Percentiles rank a stretch among this genome's conserved stretches.
Evolutionary conservation across 106 monocot genomes (phyloP).

Genomic region (Phalaenopsis equestris): DNA sequence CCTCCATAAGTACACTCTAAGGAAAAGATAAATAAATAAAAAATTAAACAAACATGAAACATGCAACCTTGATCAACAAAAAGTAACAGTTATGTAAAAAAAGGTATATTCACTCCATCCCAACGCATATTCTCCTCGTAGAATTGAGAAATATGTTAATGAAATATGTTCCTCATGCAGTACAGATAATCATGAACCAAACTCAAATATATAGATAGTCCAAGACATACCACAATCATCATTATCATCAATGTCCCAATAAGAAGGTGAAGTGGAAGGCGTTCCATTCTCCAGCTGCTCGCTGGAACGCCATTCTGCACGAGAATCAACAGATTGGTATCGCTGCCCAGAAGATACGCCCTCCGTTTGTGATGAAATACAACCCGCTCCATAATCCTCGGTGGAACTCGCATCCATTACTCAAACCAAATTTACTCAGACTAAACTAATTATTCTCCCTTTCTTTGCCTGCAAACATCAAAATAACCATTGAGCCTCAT

Average conservation of each 20-base stretch:
- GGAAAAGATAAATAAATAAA: neutral
- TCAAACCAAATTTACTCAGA: conserved; percentile 5
- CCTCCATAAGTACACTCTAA: neutral
- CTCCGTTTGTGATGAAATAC: conserved; percentile 2
- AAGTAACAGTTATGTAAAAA: neutral
- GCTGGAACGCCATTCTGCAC: conserved; percentile 20
- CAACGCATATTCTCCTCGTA: neutral
- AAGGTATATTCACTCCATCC: neutral
- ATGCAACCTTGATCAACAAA: neutral
- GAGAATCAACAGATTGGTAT: conserved; percentile 20
- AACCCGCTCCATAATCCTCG: neutral
- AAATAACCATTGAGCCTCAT: neutral
- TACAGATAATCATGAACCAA: neutral
- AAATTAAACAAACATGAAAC: neutral
- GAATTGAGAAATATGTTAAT: neutral
- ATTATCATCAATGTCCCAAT: conserved; percentile 23
- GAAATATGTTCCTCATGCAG: neutral
- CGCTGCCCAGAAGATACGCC: conserved; percentile 5
- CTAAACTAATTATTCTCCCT: neutral
- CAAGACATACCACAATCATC: conserved; percentile 10
- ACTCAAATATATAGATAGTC: neutral
- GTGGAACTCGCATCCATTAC: conserved; percentile 3
- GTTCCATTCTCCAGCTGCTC: conserved; percentile 24
- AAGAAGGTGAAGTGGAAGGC: conserved; percentile 22
- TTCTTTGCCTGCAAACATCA: neutral